Base-by-base conservation (phyloP, 2,329 filamentous ascomycete species). In the Fusarium temperatum region DNA sequence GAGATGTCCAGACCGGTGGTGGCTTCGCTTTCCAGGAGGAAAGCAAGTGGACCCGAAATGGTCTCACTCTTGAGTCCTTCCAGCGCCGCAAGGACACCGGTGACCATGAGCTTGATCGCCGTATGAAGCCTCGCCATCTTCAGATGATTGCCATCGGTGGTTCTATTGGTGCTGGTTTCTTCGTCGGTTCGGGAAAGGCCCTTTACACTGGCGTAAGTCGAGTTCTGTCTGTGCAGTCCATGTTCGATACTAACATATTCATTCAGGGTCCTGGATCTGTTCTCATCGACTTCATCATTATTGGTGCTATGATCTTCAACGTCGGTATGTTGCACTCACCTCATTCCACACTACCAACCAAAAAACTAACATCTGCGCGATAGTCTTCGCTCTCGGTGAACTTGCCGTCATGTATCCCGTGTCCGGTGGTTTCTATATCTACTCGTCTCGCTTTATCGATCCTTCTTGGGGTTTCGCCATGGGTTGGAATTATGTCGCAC, bases 131-230 rank as follows among this genome's bases (percentile, higher is more conserved):
- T 55, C 87, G 89, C 73, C 89, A 90, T 81, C 82, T 90, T 76
- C 87, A 90, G 81, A 90, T 90, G 88, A 90, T 90, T 81, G 87
- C 88, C 75, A 89, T 90, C 57, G 88, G 88, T 79, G 89, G 88
- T 66, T 89, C 88, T 38, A 90, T 90, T 67, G 89, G 89, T 80
- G 89, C 89, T 79, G 89, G 89, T 82, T 89, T 90, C 83, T 90
- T 90, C 80, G 89, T 90, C 78, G 88, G 88, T 77, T 89, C 88
- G 60, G 89, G 89, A 77, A 80, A 82, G 75, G 88, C 89, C 53
- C 83, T 90, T 17, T 77, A 77, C 74, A 85, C 80, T 65, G 89
- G 88, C 81, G 86, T 78, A 67, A 71, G 76, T 73, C 7, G 17
- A 41, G 13, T 4, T 8, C 18, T 11, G 28, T 42, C 18, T 48